phyloP scores from a whole-genome alignment of 371 early-diverging fungal species.

The Saksenaea oblongispora region DNA sequence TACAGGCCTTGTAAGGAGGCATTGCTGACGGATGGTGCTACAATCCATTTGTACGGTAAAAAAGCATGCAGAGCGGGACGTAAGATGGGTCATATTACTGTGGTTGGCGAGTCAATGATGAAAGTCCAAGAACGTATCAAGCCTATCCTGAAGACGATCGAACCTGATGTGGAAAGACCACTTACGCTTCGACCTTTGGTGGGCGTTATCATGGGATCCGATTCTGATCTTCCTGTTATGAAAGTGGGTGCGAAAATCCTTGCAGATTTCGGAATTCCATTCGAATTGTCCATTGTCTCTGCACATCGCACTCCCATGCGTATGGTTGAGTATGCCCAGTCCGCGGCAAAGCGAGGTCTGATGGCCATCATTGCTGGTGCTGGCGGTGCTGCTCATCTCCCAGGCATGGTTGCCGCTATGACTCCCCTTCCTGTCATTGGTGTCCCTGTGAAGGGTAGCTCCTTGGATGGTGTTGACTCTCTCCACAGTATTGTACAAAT shows the following conservation, averaged over 20 bases:
- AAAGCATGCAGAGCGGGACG: slow-evolving; percentile 82
- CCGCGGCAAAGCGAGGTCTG: slow-evolving; percentile 87
- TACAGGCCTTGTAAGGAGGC: slow-evolving; percentile 71
- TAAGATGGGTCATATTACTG: slow-evolving; percentile 97
- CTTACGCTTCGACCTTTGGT: slow-evolving; percentile 74
- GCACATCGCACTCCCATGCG: slow-evolving; percentile 95
- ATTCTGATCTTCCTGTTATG: slow-evolving; percentile 95
- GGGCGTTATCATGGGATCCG: slow-evolving; percentile 97
- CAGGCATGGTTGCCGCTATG: slow-evolving; percentile 97
- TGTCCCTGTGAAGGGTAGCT: slow-evolving; percentile 92
- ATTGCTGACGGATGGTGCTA: slow-evolving; percentile 78
- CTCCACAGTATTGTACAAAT: slow-evolving; percentile 97
- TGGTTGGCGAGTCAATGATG: slow-evolving; percentile 83
- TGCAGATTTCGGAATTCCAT: slow-evolving; percentile 87
- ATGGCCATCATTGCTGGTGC: slow-evolving; percentile 97
- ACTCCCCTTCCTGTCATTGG: slow-evolving; percentile 97
- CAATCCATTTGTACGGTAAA: slow-evolving; percentile 95
- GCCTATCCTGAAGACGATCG: slow-evolving; percentile 66
- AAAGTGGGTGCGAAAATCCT: slow-evolving; percentile 87
- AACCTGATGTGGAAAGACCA: slow-evolving; percentile 50
- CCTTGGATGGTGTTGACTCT: slow-evolving; percentile 94
- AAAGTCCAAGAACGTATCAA: slow-evolving; percentile 64
- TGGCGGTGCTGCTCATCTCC: slow-evolving; percentile 97
- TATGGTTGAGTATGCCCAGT: slow-evolving; percentile 88
- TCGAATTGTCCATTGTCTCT: slow-evolving; percentile 92